Conservation (phyloP, 495 filamentous ascomycete genomes). For the Evansstolkia leycettana region DNA sequence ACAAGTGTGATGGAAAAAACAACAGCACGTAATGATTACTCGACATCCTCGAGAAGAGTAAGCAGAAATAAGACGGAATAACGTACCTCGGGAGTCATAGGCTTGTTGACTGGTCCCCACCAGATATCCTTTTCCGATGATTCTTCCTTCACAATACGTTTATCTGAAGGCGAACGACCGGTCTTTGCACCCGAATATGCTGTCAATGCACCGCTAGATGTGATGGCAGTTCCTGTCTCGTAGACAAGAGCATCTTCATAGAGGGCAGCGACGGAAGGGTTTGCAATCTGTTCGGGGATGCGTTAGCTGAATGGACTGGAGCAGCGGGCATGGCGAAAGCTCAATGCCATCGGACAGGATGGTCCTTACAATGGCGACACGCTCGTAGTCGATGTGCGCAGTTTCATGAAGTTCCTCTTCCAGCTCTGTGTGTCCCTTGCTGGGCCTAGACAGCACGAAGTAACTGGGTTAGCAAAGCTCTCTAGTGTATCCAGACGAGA, state of each 20-base stretch:
- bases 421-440: slow-evolving; percentile 83
- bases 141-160: slow-evolving; percentile 90
- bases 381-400: slow-evolving; percentile 98
- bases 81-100: slow-evolving; percentile 95
- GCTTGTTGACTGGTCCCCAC: slow-evolving; percentile 99
- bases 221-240: slow-evolving; percentile 95
- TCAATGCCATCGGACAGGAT: no score
- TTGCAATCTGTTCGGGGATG: slow-evolving; percentile 53
- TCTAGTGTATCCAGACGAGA: no score
- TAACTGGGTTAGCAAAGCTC: not conserved
- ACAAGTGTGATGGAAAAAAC: slow-evolving; percentile 1
- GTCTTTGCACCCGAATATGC: slow-evolving; percentile 98
- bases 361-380: slow-evolving; percentile 79
- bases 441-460: slow-evolving; percentile 42
- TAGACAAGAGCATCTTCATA: slow-evolving; percentile 99
- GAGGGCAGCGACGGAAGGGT: slow-evolving; percentile 81
- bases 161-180: slow-evolving; percentile 90
- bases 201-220: slow-evolving; percentile 84
- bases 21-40: not conserved
- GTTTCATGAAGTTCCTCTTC: slow-evolving; percentile 97
- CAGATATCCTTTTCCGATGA: slow-evolving; percentile 84
- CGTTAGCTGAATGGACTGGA: slow-evolving; percentile 9
- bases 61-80: slow-evolving; percentile 6
- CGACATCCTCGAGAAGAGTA: slow-evolving; percentile 4
- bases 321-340: not conserved